Percentiles rank a stretch among this genome's conserved stretches.
Conservation (phyloP, 495 filamentous ascomycete species). For the Penicillium waksmanii region DNA sequence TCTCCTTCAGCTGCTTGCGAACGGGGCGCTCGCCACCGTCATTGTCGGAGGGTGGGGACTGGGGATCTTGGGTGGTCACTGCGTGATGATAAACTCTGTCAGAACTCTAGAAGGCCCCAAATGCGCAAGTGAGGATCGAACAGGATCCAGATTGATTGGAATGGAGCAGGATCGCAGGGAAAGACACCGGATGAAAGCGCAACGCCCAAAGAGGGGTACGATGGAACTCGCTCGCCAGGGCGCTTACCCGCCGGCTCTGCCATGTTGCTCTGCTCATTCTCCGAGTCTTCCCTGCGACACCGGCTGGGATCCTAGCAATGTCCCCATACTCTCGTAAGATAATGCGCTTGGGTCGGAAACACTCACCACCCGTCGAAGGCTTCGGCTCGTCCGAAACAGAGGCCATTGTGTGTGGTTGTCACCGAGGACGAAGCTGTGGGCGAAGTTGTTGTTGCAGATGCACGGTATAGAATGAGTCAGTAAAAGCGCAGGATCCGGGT, state of each 20-base stretch:
- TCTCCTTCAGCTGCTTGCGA: constrained; percentile 64
- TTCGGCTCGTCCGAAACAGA: constrained; percentile 17
- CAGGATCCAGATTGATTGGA: background rate
- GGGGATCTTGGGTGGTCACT: constrained; percentile 35
- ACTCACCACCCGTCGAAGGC: constrained; percentile 19
- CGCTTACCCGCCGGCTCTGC: constrained; percentile 7
- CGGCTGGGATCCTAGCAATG: background rate
- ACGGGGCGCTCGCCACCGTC: constrained; percentile 59
- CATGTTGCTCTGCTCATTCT: constrained; percentile 5
- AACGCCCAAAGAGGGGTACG: background rate
- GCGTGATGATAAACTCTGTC: constrained; percentile 9
- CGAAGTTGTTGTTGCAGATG: background rate
- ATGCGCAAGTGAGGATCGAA: background rate
- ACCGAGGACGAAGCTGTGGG: constrained; percentile 2
- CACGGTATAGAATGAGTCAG: background rate
- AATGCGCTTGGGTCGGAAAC: background rate
- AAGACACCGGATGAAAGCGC: background rate
- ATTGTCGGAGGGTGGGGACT: constrained; percentile 47
- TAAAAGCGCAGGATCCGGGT: background rate
- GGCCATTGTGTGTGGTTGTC: constrained; percentile 15
- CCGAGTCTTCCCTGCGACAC: constrained; percentile 10
- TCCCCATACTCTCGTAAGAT: too few relatives aligned
- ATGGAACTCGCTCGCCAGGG: constrained; percentile 4
- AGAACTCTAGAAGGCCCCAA: constrained; percentile 10
- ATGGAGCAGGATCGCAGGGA: background rate